phyloP scores from a whole-genome alignment of 2,329 filamentous ascomycete genomes.

The Colletotrichum brevisporum region DNA sequence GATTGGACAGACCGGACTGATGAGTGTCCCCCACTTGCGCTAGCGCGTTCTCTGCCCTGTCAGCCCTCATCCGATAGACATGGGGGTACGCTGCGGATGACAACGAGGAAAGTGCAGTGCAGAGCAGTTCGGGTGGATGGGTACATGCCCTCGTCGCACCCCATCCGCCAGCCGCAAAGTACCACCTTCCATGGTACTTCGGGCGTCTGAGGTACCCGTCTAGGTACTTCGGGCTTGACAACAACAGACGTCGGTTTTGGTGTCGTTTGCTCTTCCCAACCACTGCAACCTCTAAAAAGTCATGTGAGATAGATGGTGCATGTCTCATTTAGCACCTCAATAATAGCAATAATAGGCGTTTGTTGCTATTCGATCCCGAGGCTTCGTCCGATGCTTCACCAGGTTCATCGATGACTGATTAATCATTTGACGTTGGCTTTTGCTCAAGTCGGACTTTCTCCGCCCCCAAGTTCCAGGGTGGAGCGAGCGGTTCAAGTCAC shows the following conservation, averaged over 20 bases:
- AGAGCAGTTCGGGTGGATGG: slow-evolving; percentile 7
- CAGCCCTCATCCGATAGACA: slow-evolving; percentile 36
- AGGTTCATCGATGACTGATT: slow-evolving; percentile 1
- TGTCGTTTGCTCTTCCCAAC: neutral
- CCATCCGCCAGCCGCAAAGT: slow-evolving; percentile 3
- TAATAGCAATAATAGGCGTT: no score
- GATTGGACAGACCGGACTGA: slow-evolving; percentile 35
- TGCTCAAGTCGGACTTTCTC: slow-evolving; percentile 27
- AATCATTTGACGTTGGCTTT: neutral
- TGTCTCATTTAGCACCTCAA: no score
- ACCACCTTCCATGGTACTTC: neutral
- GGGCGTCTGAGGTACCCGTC: neutral
- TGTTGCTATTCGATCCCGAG: slow-evolving; percentile 27
- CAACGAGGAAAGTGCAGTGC: slow-evolving; percentile 15
- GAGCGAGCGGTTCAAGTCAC: slow-evolving; percentile 32
- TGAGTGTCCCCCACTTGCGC: neutral
- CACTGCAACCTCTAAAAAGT: slow-evolving; percentile 1
- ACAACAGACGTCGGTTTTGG: neutral
- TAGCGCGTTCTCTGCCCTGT: slow-evolving; percentile 1
- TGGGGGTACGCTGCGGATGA: slow-evolving; percentile 15
- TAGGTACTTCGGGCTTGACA: neutral
- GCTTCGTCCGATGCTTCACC: slow-evolving; percentile 28
- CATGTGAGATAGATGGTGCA: neutral
- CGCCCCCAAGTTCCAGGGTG: slow-evolving; percentile 30
- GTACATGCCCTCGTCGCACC: slow-evolving; percentile 4